Evolutionary conservation across 768 basidiomycete genomes (phyloP).

Genomic region (Omphalotus guepiniiformis): DNA sequence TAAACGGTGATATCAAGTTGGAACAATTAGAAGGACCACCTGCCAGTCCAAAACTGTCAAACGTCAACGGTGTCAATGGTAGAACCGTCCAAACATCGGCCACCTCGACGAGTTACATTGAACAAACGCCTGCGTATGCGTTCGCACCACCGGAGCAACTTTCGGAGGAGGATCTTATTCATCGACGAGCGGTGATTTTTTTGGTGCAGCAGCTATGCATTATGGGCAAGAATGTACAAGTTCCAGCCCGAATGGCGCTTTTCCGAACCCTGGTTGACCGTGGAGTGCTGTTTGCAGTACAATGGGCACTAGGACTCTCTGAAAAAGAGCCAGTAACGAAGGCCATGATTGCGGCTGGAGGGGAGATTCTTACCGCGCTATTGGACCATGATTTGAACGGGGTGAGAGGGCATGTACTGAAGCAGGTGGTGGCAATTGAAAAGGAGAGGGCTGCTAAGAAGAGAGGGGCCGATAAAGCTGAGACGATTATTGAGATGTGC

Average conservation of each 20-base stretch:
- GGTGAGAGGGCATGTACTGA: conserved; percentile 79
- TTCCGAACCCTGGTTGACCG: conserved; percentile 87
- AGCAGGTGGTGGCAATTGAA: conserved; percentile 71
- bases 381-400: conserved; percentile 90
- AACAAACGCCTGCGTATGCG: conserved; percentile 33
- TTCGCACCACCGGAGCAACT: conserved; percentile 55
- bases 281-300: conserved; percentile 85
- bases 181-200: conserved; percentile 73
- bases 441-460: conserved; percentile 55
- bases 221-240: conserved; percentile 96
- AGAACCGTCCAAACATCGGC: conserved; percentile 11
- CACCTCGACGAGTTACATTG: conserved; percentile 17
- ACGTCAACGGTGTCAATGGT: conserved; percentile 26
- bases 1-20: conserved; percentile 31
- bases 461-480: conserved; percentile 57
- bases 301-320: conserved; percentile 80
- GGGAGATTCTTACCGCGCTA: conserved; percentile 79
- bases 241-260: conserved; percentile 77
- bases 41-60: conserved; percentile 23
- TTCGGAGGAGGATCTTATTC: conserved; percentile 47
- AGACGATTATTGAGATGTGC: conserved; percentile 72
- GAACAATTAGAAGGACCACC: conserved; percentile 24
- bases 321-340: conserved; percentile 49
- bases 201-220: conserved; percentile 89
- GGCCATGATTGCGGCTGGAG: conserved; percentile 72